Evolutionary conservation across 1,139 yeast species (phyloP).

Genomic region (Zhuliangozyma parablackwelliae): DNA sequence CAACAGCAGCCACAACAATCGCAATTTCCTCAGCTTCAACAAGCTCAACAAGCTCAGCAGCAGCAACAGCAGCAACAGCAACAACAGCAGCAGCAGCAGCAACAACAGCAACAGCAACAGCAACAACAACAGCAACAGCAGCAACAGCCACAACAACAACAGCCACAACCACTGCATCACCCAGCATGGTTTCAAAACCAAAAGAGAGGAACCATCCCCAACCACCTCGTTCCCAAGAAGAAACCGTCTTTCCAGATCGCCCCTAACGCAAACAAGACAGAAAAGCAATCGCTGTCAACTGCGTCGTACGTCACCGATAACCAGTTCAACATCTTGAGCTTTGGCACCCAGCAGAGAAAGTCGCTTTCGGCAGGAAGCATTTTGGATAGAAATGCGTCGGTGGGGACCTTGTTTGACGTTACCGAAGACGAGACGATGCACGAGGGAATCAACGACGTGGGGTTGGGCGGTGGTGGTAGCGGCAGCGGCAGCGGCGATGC

Average conservation of each 20-base stretch:
- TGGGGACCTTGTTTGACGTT: conserved; percentile 14
- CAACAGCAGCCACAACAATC: too few species aligned
- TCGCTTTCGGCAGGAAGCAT: conserved; percentile 1
- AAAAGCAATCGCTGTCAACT: neutral
- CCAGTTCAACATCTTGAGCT: conserved; percentile 36
- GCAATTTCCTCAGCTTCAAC: too few species aligned
- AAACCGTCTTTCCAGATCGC: conserved; percentile 40
- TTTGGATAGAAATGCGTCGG: conserved; percentile 7
- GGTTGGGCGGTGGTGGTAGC: conserved; percentile 1
- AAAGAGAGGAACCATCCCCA: conserved; percentile 57
- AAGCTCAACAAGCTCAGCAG: too few species aligned
- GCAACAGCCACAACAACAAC: conserved; percentile 1
- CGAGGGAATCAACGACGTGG: conserved; percentile 23
- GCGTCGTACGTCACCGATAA: conserved; percentile 11
- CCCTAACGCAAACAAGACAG: conserved; percentile 13
- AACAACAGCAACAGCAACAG: neutral
- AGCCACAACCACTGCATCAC: conserved; percentile 9
- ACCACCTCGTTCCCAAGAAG: conserved; percentile 42
- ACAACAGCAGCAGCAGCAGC: neutral
- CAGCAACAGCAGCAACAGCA: too few species aligned
- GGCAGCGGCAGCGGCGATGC: conserved; percentile 26
- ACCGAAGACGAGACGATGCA: conserved; percentile 27
- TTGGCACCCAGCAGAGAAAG: conserved; percentile 25
- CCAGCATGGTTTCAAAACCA: conserved; percentile 55
- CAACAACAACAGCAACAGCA: conserved; percentile 2